phyloP scores from a whole-genome alignment of 208 protist genomes.

The Trypanosoma mega region DNA sequence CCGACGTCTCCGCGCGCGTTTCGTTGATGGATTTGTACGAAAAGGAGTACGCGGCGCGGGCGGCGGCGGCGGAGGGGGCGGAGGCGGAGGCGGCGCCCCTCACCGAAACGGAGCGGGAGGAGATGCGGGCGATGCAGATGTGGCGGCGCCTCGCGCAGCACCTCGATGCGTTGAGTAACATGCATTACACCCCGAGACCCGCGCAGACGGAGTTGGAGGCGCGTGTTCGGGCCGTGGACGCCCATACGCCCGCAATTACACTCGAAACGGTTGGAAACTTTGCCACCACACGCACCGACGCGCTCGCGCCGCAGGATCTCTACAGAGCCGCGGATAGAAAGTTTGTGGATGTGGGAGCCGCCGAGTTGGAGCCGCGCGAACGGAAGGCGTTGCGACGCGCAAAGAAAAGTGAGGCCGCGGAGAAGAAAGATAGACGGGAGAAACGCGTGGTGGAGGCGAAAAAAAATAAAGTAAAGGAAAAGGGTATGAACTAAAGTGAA shows the following conservation, averaged over 20 bases:
- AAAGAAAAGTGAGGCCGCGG: constrained; percentile 63
- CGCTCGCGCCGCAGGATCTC: constrained; percentile 88
- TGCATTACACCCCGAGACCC: constrained; percentile 90
- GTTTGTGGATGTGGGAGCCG: constrained; percentile 66
- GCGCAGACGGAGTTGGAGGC: constrained; percentile 82
- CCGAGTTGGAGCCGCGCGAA: constrained; percentile 73
- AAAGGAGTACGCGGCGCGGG: constrained; percentile 87
- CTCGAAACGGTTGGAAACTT: constrained; percentile 86
- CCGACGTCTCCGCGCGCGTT: constrained; percentile 64
- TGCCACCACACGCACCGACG: constrained; percentile 68
- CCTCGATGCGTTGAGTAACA: constrained; percentile 91
- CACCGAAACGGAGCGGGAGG: constrained; percentile 90
- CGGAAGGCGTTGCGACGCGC: constrained; percentile 69
- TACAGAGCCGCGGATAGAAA: constrained; percentile 58
- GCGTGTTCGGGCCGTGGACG: constrained; percentile 82
- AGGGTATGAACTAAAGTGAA: neutral
- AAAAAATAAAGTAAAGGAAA: constrained; percentile 23
- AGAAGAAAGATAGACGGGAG: constrained; percentile 31
- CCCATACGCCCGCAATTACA: constrained; percentile 78
- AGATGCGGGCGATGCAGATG: constrained; percentile 90
- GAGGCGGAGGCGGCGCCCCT: constrained; percentile 71
- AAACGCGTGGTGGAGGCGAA: constrained; percentile 36
- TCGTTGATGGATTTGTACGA: constrained; percentile 92
- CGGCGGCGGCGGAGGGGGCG: constrained; percentile 59
- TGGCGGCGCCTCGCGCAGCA: constrained; percentile 87